Evolutionary conservation across 345 rosid species (phyloP), one percentile per base, ranked within the genome.

Genomic region (Citrus maxima): DNA sequence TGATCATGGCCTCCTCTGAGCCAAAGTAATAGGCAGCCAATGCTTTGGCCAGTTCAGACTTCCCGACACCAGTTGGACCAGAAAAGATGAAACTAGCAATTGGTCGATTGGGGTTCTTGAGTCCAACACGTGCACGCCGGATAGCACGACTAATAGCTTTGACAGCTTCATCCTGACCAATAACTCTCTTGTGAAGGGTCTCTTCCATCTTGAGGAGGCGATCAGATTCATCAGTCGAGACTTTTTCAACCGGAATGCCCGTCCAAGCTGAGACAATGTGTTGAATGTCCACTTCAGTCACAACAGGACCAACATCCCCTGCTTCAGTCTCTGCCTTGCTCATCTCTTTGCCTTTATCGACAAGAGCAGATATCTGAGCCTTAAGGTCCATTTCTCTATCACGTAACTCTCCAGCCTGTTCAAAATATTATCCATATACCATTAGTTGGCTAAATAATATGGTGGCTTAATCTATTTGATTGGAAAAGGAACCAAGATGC

Each of bases 61-160:
- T 96, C 59, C 99, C 99, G 3, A 96, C 99, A 85, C 99, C 99
- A 37, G 99, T 96, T 54, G 99, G 99, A 66, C 99, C 99, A 77
- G 99, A 94, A 87, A 96, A 96, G 84, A 96, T 94, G 90, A 96
- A 94, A 86, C 98, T 96, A 13, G 99, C 98, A 9, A 96, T 96
- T 0, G 99, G 99, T 21, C 98, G 87, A 63, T 92, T 94, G 1
- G 99, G 99, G 70, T 93, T 94, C 87, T 94, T 94, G 24, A 96
- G 97, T 74, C 99, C 99, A 86, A 94, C 98, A 84, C 98, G 98
- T 25, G 98, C 98, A 63, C 99, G 90, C 49, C 99, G 91, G 81
- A 96, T 93, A 63, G 99, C 99, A 59, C 98, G 91, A 63, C 98
- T 94, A 40, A 96, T 94, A 25, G 98, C 98, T 83, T 86, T 83